Base-by-base conservation (phyloP, 164 flowering plant genomes). In the Tetracentron sinense region DNA sequence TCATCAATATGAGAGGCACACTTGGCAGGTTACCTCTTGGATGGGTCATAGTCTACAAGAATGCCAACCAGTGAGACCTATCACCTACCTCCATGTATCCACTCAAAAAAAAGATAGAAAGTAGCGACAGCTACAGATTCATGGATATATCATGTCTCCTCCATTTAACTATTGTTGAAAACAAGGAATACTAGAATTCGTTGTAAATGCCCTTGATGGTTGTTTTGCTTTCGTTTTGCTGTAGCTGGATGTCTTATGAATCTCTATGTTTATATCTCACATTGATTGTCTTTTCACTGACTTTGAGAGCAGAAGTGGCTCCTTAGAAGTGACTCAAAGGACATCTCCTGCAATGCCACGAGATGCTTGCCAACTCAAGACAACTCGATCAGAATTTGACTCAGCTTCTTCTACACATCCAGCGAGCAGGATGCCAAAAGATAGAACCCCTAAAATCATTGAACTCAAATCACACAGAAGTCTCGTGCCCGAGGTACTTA, bases 391-490 rank as follows among this genome's bases (percentile, higher is more conserved):
- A 16, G 89, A 81, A 33, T 48, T 85, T 53, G 87, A 78, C 10
- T 63, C 85, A 2, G 62, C 72, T 51, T 62, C 83, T 19, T 78
- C 92, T 51, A 77, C 83, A n/a, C 68, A 71, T 52, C 63, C 81
- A 4, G 62, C 74, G 2, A 78, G 62, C 73, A 85, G 69, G 74
- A 80, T 83, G 6, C 82, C 86, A 29, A 90, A 85, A 72, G 87
- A 74, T 0, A 75, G 74, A 79, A 86, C 94, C 63, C 95, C 93
- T 42, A 92, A 88, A 79, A 82, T 81, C 15, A 38, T 38, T 27
- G 92, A 86, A 29, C 88, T 87, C 25, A 84, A 72, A 65, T 82
- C 96, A 54, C 97, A 96, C 1, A 79, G 83, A 72, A 86, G 95
- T 72, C 91, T 90, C 7, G 79, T 69, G 23, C 5, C 84, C 63